Conservation (phyloP, 495 filamentous ascomycete genomes). For the Staphylotrichum tortipilum region DNA sequence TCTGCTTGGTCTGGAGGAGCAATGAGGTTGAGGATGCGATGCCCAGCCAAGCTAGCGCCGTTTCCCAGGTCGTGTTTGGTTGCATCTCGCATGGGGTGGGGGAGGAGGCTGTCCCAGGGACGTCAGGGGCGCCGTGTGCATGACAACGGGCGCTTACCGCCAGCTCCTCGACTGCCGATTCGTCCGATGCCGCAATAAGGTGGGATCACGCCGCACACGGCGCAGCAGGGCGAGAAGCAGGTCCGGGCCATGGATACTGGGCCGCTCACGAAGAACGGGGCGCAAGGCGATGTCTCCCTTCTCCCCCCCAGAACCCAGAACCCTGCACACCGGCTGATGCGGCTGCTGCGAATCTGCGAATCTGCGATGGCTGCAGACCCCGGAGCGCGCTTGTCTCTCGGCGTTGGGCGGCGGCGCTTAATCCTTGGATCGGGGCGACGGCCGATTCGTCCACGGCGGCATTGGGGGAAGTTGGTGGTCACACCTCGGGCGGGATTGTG, state of each 20-base stretch:
- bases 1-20: not conserved
- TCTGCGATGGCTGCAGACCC: no score
- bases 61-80: not conserved
- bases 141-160: slow-evolving; percentile 10
- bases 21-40: not conserved
- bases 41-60: not conserved
- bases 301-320: no score
- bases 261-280: no score
- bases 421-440: not conserved
- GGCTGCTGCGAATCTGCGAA: no score
- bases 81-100: not conserved
- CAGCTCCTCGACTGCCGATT: slow-evolving; percentile 16
- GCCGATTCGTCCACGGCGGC: no score
- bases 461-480: not conserved
- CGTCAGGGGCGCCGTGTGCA: no score
- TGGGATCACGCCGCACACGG: not conserved
- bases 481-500: no score
- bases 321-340: no score
- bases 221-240: not conserved
- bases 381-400: slow-evolving; percentile 8
- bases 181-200: slow-evolving; percentile 2
- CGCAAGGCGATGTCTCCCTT: no score
- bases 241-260: no score
- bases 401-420: not conserved
- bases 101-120: no score